Evolutionary conservation across 164 flowering plant species (phyloP).

Genomic region (Stephania japonica): DNA sequence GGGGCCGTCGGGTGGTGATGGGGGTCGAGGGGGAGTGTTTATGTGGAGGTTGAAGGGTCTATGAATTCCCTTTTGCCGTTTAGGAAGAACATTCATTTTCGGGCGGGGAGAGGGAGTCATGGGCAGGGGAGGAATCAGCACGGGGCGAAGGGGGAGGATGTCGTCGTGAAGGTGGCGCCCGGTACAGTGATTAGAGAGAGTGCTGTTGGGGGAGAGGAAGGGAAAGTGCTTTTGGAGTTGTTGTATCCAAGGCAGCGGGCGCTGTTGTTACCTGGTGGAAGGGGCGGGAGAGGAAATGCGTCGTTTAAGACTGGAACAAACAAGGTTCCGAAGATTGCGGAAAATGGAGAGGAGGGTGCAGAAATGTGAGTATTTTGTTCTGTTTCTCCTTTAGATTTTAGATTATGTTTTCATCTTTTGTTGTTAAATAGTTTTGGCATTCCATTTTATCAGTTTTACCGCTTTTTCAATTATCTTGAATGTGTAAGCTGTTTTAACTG

Average conservation of each 20-base stretch:
- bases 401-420: neutral
- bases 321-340: conserved; percentile 90
- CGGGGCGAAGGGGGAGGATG: conserved; percentile 89
- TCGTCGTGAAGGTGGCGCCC: conserved; percentile 87
- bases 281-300: conserved; percentile 95
- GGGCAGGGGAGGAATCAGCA: conserved; percentile 72
- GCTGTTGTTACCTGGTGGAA: conserved; percentile 79
- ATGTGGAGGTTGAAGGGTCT: conserved; percentile 72
- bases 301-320: conserved; percentile 81
- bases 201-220: conserved; percentile 29
- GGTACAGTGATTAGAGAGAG: conserved; percentile 84
- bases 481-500: neutral
- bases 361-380: conserved; percentile 64
- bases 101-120: conserved; percentile 84
- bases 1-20: conserved; percentile 99
- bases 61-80: conserved; percentile 93
- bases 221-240: conserved; percentile 68
- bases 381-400: neutral
- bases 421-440: neutral
- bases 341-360: conserved; percentile 87
- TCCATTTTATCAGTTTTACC: neutral
- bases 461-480: neutral
- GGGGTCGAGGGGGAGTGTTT: conserved; percentile 95
- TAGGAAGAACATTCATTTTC: conserved; percentile 67
- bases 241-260: conserved; percentile 80